Evolutionary conservation across 495 filamentous ascomycete species (phyloP).

Genomic region (Penicillium manginii): DNA sequence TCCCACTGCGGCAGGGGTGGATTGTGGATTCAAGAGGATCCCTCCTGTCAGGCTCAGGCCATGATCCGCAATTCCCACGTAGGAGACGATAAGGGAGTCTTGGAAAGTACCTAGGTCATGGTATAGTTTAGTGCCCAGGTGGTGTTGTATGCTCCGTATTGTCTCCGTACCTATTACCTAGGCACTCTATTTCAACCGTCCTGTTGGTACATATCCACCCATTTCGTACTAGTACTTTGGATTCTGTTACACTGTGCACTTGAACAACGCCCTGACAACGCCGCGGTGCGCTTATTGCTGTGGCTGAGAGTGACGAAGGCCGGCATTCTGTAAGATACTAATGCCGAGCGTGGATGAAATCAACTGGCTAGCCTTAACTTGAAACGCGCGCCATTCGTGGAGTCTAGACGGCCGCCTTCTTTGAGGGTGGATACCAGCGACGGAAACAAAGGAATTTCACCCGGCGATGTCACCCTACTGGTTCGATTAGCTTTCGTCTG

Average conservation of each 20-base stretch:
- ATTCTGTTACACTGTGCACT: constrained; percentile 3
- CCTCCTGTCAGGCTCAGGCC: constrained; percentile 11
- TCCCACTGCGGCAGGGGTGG: constrained; percentile 11
- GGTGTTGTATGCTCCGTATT: background rate
- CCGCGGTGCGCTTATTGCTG: background rate
- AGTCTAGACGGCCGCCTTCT: background rate
- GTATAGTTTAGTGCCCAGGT: too few species aligned
- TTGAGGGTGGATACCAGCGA: background rate
- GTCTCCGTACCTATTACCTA: too few species aligned
- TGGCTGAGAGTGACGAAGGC: background rate
- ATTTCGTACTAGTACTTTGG: background rate
- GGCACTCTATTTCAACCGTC: background rate
- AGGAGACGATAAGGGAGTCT: background rate
- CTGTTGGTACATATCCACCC: too few species aligned
- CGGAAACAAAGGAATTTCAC: background rate
- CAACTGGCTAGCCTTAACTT: constrained; percentile 1
- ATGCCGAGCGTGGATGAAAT: background rate
- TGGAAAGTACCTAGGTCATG: too few species aligned
- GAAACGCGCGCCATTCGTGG: constrained; percentile 7
- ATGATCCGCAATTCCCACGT: constrained; percentile 1
- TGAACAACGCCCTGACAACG: background rate
- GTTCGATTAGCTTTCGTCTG: constrained; percentile 1
- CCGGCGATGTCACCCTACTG: background rate
- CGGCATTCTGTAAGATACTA: background rate
- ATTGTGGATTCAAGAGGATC: constrained; percentile 9